A percentile compares a stretch with the other conserved stretches of the same genome.
Conservation (phyloP, 179 eudicot species). For the Nepenthes alata region DNA sequence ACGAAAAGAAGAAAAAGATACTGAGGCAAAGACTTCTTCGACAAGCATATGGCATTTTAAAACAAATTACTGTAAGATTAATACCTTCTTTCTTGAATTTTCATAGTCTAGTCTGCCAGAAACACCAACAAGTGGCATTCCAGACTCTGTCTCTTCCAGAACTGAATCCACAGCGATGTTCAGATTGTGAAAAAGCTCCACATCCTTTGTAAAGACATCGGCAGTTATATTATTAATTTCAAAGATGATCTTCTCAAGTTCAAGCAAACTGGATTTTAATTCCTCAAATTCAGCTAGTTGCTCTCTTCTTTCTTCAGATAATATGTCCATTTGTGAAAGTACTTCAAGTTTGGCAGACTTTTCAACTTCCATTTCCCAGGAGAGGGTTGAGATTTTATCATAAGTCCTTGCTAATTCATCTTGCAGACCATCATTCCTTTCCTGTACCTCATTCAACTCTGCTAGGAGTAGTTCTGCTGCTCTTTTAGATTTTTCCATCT, state of each 20-base stretch:
- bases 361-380: conserved; percentile 51
- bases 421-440: conserved; percentile 77
- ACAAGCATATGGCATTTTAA: conserved; percentile 1
- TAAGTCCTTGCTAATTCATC: conserved; percentile 55
- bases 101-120: conserved; percentile 20
- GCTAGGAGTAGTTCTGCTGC: conserved; percentile 84
- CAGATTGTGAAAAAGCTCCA: conserved; percentile 39
- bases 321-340: conserved; percentile 43
- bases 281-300: conserved; percentile 38
- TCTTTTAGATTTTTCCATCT: conserved; percentile 62
- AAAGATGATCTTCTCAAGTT: conserved; percentile 34
- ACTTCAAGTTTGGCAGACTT: conserved; percentile 62
- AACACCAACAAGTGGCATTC: conserved; percentile 19
- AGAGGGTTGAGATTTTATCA: conserved; percentile 37
- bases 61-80: neutral
- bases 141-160: conserved; percentile 25
- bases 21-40: neutral
- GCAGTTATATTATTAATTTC: conserved; percentile 25
- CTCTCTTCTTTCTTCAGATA: conserved; percentile 48
- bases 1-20: neutral
- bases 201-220: conserved; percentile 44
- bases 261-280: conserved; percentile 34
- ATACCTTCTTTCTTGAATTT: conserved; percentile 47
- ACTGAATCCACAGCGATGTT: conserved; percentile 31
- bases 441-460: conserved; percentile 96